Evolutionary conservation across 1,139 yeast species (phyloP), one percentile per base, ranked within the genome.

Genomic region (Suhomyces choctaworum): DNA sequence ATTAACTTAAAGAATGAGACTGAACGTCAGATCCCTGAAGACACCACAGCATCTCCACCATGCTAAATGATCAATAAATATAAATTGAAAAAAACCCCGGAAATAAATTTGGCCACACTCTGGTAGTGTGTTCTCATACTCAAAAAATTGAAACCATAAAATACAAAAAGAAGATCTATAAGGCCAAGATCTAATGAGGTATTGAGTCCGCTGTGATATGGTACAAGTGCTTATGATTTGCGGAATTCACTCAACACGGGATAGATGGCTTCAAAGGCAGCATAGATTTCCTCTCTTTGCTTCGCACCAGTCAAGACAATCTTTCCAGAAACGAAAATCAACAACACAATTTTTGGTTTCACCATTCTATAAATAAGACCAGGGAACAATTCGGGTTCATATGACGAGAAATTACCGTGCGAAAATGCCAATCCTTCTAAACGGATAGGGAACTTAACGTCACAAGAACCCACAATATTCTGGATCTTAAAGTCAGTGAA

Each of bases 341-440:
- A 76, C 58, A 92, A 70, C 41, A 92, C 99, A 66, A 92, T 92
- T 62, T 92, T 92, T 15, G 99, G 99, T 61, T 92, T 92, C 54
- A 92, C 98, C 99, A 92, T 92, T 76, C 99, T 89, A 73, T 92
- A 92, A 68, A 92, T 92, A 54, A 92, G 77, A 57, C 99, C 99
- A 4, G 99, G 99, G 64, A 92, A 92, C 59, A 92, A 72, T 66
- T 92, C 99, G 4, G 99, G 99, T 66, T 92, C 99, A 60, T 92
- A 92, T 10, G 96, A 87, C 50, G 96, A 86, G 92, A 92, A 92
- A 71, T 96, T 89, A 47, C 98, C 98, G 76, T 92, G 99, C 50
- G 95, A 83, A 62, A 90, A 94, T 9, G 98, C 98, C 57, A 92
- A 76, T 42, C 99, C 99, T 69, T 92, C 99, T 49, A 92, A 72